Percentiles rank a stretch among this genome's conserved stretches.
Evolutionary conservation across 2,329 filamentous ascomycete species (phyloP).

Genomic region (Exophiala sideris): DNA sequence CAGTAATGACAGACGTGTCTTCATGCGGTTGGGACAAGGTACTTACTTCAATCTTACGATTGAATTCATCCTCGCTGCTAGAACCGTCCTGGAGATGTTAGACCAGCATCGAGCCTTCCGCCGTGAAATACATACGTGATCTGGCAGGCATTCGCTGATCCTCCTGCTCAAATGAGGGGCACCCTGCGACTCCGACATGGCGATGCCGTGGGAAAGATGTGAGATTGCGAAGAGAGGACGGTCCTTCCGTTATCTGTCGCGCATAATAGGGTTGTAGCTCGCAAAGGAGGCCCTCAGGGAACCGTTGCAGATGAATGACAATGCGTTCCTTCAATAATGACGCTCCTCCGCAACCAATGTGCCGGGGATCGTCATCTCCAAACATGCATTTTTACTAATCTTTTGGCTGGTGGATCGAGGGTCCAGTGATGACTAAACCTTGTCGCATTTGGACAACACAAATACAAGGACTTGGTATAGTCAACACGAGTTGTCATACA

Average conservation of each 20-base stretch:
- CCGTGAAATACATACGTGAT: slow-evolving; percentile 13
- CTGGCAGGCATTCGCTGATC: slow-evolving; percentile 23
- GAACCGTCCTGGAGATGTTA: slow-evolving; percentile 32
- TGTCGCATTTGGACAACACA: not conserved
- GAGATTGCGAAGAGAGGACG: not conserved
- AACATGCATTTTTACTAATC: too few species aligned
- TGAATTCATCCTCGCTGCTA: slow-evolving; percentile 36
- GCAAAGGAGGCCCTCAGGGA: not conserved
- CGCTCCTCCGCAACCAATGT: too few species aligned
- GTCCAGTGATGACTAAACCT: not conserved
- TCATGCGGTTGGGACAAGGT: not conserved
- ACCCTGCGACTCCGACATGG: slow-evolving; percentile 8
- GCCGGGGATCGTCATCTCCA: too few species aligned
- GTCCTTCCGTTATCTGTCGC: too few species aligned
- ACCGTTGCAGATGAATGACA: not conserved
- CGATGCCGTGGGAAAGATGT: not conserved
- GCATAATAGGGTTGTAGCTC: too few species aligned
- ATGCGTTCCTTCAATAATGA: too few species aligned
- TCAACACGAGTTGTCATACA: not conserved
- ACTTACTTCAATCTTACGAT: slow-evolving; percentile 31
- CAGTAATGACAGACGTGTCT: not conserved
- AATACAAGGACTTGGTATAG: not conserved
- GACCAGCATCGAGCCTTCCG: not conserved
- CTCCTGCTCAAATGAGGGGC: slow-evolving; percentile 24
- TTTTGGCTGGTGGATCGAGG: not conserved